Evolutionary conservation across 805 yeast species (phyloP), one percentile per base, ranked within the genome.

Genomic region (Candida succiphila): DNA sequence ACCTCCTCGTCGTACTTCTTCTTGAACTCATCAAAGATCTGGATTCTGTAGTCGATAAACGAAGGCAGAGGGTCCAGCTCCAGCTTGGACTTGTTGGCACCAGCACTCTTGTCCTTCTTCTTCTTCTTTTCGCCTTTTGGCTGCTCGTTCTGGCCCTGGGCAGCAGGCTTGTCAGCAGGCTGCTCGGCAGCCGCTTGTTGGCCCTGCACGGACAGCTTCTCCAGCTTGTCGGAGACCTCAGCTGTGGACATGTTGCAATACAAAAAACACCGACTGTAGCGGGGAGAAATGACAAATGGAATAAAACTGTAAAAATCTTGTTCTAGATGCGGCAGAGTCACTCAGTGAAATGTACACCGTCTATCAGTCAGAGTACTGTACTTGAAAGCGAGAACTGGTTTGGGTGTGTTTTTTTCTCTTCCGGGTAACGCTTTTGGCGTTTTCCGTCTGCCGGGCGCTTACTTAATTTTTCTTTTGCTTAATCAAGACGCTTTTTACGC

Each of bases 21-120:
- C 65, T 82, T 81, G 44, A 92, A 68, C 56, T 79, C 70, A 37
- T 86, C 94, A 52, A 88, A 92, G 41, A 88, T 55, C 49, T 70
- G 61, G 53, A 81, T 67, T 61, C 98, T 80, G 42, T 78, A 73
- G 26, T 78, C 86, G 48, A 92, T 71, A 54, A 81, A 92, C 42
- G 61, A 77, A n/a, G 96, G 95, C 56, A 77, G 78, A 20, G 95
- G 94, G 37, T 78, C 79, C 42, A 79, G 44, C 39, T 58, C 60
- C 27, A 69, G 56, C 34, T 65, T 69, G 36, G 71, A 57, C 38
- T 58, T 49, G 28, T 43, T 63, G 44, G 55, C 56, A 15, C 45
- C 53, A n/a, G 58, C 52, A 24, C 58, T 60, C 37, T 65, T 64
- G 26, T 59, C 56, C 54, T 65, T 57, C 54, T 67, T 62, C 53